Conservation (phyloP, 2,329 filamentous ascomycete genomes). For the Beauveria australis region DNA sequence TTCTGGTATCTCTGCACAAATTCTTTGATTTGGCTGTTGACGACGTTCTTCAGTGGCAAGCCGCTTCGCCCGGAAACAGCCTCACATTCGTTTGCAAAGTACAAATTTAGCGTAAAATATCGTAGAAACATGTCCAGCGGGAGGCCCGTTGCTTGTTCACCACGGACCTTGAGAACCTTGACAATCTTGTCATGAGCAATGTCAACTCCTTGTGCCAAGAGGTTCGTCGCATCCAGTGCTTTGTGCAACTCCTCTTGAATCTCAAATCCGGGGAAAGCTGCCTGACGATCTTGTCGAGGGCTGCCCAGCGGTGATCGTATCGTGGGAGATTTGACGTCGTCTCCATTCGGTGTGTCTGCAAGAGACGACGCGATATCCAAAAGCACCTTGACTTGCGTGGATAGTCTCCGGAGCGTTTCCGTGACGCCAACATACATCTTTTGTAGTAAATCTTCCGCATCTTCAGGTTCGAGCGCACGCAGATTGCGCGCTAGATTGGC, state of each 20-base stretch:
- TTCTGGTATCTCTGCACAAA: slow-evolving; percentile 68
- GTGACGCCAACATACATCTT: slow-evolving; percentile 82
- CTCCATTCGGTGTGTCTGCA: slow-evolving; percentile 31
- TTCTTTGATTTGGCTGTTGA: slow-evolving; percentile 74
- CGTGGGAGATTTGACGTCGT: slow-evolving; percentile 39
- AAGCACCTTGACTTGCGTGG: slow-evolving; percentile 89
- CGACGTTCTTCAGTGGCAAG: slow-evolving; percentile 65
- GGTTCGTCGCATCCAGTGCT: slow-evolving; percentile 66
- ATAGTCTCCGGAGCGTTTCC: slow-evolving; percentile 76
- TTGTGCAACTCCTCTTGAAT: slow-evolving; percentile 70
- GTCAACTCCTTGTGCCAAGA: slow-evolving; percentile 74
- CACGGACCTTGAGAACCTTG: slow-evolving; percentile 67
- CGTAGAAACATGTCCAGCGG: slow-evolving; percentile 64
- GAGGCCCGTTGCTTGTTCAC: slow-evolving; percentile 62
- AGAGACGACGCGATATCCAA: slow-evolving; percentile 83
- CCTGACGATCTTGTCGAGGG: slow-evolving; percentile 31
- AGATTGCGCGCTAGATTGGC: slow-evolving; percentile 81
- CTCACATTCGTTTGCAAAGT: slow-evolving; percentile 82
- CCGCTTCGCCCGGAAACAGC: slow-evolving; percentile 73
- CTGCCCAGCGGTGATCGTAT: slow-evolving; percentile 46
- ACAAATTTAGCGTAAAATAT: slow-evolving; percentile 73
- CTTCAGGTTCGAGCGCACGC: slow-evolving; percentile 70
- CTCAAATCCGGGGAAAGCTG: slow-evolving; percentile 28
- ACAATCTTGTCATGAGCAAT: slow-evolving; percentile 69
- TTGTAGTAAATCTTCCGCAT: slow-evolving; percentile 74